Conservation (phyloP, 2,329 filamentous ascomycete genomes). For the Chalara sp. region DNA sequence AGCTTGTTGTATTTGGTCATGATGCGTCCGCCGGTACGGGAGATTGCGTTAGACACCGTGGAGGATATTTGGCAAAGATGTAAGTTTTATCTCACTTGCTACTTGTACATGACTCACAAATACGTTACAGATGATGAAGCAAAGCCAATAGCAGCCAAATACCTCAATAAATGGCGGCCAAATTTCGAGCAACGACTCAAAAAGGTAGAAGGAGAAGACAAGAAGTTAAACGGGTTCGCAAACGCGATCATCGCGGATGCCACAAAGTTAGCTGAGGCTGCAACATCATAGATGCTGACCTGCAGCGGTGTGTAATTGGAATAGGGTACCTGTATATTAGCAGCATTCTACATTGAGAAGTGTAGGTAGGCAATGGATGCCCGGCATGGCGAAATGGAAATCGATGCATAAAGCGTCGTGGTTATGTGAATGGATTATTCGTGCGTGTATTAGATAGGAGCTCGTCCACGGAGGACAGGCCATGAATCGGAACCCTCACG, state of each 20-base stretch:
- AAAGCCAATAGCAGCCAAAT: conserved; percentile 54
- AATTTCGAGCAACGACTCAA: conserved; percentile 23
- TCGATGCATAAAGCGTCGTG: too few species aligned
- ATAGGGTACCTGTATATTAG: too few species aligned
- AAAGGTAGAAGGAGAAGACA: conserved; percentile 9
- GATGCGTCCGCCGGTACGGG: conserved; percentile 58
- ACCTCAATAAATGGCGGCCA: conserved; percentile 54
- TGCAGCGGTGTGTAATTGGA: too few species aligned
- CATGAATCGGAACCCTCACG: too few species aligned
- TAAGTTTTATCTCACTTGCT: conserved; percentile 31
- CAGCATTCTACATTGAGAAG: too few species aligned
- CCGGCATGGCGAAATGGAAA: too few species aligned
- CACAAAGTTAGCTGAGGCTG: background rate
- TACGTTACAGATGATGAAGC: conserved; percentile 49
- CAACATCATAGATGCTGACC: background rate
- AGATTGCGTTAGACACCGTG: conserved; percentile 57
- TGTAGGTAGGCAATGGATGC: too few species aligned
- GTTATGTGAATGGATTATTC: too few species aligned
- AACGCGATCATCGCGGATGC: background rate
- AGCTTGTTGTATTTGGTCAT: conserved; percentile 62
- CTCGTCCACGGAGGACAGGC: too few species aligned
- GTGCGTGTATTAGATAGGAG: too few species aligned
- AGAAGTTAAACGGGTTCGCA: conserved; percentile 8
- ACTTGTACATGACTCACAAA: conserved; percentile 9
- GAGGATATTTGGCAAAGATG: conserved; percentile 62